These are phyloP conservation scores for Coemansia sp. DNA, from an alignment of 192 early-diverging fungal species.

Conservation along the genomic window DNA sequence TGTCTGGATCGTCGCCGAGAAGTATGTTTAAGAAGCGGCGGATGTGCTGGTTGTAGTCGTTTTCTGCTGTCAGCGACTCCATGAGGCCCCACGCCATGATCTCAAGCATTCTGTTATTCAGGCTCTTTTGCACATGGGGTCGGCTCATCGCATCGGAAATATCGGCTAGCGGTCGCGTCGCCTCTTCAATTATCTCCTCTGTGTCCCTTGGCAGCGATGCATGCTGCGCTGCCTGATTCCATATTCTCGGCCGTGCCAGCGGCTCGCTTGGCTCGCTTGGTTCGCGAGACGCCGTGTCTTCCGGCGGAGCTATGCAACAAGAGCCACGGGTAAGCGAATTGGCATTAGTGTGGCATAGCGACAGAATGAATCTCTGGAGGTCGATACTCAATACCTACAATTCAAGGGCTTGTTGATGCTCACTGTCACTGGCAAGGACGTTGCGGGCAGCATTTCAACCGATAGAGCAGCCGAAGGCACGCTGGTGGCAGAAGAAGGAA, in stretches of 20 bases:
- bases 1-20: slow-evolving; percentile 52
- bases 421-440: neutral
- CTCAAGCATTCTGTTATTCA: slow-evolving; percentile 50
- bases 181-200: slow-evolving; percentile 43
- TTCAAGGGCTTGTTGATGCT: neutral
- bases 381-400: neutral
- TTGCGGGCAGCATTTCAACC: neutral
- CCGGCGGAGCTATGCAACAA: neutral
- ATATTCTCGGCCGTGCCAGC: slow-evolving; percentile 12
- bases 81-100: slow-evolving; percentile 52
- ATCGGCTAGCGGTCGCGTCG: slow-evolving; percentile 32
- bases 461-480: too few species aligned
- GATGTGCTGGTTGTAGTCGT: slow-evolving; percentile 57
- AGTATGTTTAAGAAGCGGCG: slow-evolving; percentile 52
- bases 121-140: slow-evolving; percentile 44
- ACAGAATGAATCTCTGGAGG: neutral
- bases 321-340: neutral
- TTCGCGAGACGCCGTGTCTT: neutral
- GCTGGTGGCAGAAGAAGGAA: too few species aligned
- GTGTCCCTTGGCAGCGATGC: slow-evolving; percentile 45
- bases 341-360: neutral
- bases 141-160: slow-evolving; percentile 45
- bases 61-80: slow-evolving; percentile 45
- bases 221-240: slow-evolving; percentile 19
- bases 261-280: neutral